phyloP scores from a whole-genome alignment of 495 filamentous ascomycete species.

The Friedmanniomyces simplex region DNA sequence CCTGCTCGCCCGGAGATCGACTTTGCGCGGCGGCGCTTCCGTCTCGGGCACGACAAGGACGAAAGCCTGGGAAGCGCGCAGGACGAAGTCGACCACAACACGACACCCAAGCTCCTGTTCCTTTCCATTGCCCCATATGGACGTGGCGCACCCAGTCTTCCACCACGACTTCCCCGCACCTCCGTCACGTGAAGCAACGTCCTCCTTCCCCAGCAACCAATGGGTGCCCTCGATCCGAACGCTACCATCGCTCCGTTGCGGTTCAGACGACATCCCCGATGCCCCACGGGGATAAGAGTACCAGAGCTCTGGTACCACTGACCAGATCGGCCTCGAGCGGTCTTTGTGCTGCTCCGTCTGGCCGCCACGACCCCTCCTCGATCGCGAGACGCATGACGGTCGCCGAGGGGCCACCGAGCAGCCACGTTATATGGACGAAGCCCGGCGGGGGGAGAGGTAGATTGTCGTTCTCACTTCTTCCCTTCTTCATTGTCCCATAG shows the following conservation, averaged over 20 bases:
- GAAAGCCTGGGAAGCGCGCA: too few species aligned
- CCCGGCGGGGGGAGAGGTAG: too few species aligned
- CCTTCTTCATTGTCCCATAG: neutral
- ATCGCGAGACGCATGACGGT: too few species aligned
- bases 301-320: neutral
- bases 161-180: neutral
- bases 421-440: too few species aligned
- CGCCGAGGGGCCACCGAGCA: too few species aligned
- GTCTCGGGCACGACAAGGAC: too few species aligned
- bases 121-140: neutral
- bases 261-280: neutral
- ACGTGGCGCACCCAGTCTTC: neutral
- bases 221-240: neutral
- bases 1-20: too few species aligned
- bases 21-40: too few species aligned
- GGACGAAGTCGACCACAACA: neutral
- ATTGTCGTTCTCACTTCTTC: neutral
- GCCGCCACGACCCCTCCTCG: conserved; percentile 1
- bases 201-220: neutral
- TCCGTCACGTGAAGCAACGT: neutral
- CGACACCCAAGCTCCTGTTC: neutral
- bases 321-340: conserved; percentile 1
- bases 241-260: neutral
- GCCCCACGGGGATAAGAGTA: neutral
- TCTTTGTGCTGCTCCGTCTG: neutral